Conservation (phyloP, 2,329 filamentous ascomycete species). For the Talaromyces sp. region DNA sequence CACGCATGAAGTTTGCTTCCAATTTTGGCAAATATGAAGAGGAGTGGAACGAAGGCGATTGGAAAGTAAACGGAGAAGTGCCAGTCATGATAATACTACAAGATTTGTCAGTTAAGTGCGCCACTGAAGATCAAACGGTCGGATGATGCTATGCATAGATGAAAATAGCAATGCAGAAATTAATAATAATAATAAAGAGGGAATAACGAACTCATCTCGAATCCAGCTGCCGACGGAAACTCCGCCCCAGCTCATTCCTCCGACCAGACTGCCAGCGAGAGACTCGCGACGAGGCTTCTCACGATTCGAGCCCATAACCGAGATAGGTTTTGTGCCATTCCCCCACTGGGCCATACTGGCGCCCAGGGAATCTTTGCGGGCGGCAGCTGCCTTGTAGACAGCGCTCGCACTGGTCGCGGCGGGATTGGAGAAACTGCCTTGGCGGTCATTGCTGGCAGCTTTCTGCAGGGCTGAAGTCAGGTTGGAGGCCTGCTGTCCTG, state of each 20-base stretch:
- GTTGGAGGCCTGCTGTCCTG: slow-evolving; percentile 56
- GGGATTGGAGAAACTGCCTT: slow-evolving; percentile 40
- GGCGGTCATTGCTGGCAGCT: slow-evolving; percentile 35
- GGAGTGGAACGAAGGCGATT: slow-evolving; percentile 93
- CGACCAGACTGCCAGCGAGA: slow-evolving; percentile 57
- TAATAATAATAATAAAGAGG: neutral
- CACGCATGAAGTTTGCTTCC: slow-evolving; percentile 95
- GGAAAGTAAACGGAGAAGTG: slow-evolving; percentile 85
- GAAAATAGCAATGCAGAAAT: neutral
- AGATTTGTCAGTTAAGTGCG: neutral
- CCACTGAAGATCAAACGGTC: neutral
- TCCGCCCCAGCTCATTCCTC: slow-evolving; percentile 94
- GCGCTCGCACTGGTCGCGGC: slow-evolving; percentile 29
- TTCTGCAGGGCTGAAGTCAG: slow-evolving; percentile 57
- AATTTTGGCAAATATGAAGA: slow-evolving; percentile 94
- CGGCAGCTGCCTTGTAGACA: slow-evolving; percentile 34
- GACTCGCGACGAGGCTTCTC: slow-evolving; percentile 54
- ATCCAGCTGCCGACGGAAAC: slow-evolving; percentile 96
- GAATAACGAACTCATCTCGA: slow-evolving; percentile 71
- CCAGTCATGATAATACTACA: slow-evolving; percentile 87
- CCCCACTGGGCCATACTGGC: slow-evolving; percentile 49
- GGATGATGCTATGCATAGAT: neutral
- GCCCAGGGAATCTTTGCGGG: slow-evolving; percentile 52
- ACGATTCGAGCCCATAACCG: slow-evolving; percentile 45
- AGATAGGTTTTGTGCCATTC: slow-evolving; percentile 56